These are phyloP conservation scores for Lentinula boryana DNA, from an alignment of 768 basidiomycete species.

Conservation along the genomic window DNA sequence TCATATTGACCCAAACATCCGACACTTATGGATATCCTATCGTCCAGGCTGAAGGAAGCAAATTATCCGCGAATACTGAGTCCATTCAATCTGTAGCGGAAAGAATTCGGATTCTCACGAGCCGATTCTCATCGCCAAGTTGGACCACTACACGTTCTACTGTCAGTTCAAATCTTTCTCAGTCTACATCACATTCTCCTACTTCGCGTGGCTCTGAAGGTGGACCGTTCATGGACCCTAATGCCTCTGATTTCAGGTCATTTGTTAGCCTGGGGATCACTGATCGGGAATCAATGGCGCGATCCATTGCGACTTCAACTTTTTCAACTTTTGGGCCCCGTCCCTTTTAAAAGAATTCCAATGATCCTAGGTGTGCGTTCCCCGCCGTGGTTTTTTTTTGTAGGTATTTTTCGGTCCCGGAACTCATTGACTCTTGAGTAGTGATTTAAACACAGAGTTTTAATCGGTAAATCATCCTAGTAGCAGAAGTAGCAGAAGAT, in stretches of 20 bases:
- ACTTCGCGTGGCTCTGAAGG: neutral
- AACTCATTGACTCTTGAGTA: no score
- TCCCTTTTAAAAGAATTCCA: no score
- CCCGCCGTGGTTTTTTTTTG: no score
- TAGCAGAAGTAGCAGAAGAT: no score
- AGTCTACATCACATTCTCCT: constrained; percentile 7
- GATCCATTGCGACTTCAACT: no score
- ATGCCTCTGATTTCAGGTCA: neutral
- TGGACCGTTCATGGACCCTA: neutral
- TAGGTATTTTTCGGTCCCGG: no score
- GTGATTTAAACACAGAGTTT: no score
- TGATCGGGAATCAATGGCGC: neutral
- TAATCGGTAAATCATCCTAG: no score
- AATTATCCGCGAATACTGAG: neutral
- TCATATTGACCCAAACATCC: neutral
- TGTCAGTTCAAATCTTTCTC: neutral
- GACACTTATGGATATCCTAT: neutral
- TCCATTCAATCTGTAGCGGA: neutral
- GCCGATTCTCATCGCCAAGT: neutral
- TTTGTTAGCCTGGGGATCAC: no score
- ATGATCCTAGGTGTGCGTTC: no score
- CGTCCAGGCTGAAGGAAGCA: neutral
- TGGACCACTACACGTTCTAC: neutral
- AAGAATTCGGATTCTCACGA: neutral
- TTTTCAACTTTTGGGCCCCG: no score